phyloP scores from a whole-genome alignment of 2,329 filamentous ascomycete genomes.

The Calonectria pseudoreteaudii region DNA sequence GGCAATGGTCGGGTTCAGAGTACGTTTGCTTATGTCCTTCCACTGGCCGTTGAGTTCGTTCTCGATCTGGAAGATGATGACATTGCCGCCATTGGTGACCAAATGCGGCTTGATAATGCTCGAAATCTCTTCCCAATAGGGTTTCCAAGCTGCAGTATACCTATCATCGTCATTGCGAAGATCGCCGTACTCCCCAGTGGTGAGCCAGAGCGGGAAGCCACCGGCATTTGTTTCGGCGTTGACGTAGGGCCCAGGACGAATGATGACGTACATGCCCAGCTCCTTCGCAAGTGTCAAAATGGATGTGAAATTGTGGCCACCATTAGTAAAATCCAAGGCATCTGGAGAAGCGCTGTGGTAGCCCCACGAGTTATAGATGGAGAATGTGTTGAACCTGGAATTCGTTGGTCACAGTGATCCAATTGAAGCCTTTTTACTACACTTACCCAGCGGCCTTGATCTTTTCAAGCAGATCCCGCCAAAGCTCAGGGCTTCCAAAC shows the following conservation, averaged over 20 bases:
- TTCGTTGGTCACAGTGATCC: neutral
- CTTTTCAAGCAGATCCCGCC: constrained; percentile 57
- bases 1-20: constrained; percentile 60
- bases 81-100: constrained; percentile 68
- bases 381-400: constrained; percentile 56
- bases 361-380: constrained; percentile 57
- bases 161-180: constrained; percentile 64
- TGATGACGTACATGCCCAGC: constrained; percentile 57
- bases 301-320: constrained; percentile 59
- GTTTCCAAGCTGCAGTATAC: constrained; percentile 65
- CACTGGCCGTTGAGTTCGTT: constrained; percentile 64
- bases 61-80: constrained; percentile 66
- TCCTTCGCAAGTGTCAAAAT: constrained; percentile 62
- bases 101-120: constrained; percentile 63
- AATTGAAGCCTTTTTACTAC: fast-evolving
- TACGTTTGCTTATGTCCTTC: constrained; percentile 53
- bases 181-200: constrained; percentile 68
- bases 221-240: constrained; percentile 74
- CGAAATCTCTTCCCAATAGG: constrained; percentile 64
- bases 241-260: constrained; percentile 70
- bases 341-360: constrained; percentile 52
- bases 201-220: constrained; percentile 72
- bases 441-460: constrained; percentile 54
- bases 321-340: constrained; percentile 43
- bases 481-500: constrained; percentile 46